Base-by-base conservation (phyloP, 2,329 filamentous ascomycete genomes). In the Sclerotinia minor region DNA sequence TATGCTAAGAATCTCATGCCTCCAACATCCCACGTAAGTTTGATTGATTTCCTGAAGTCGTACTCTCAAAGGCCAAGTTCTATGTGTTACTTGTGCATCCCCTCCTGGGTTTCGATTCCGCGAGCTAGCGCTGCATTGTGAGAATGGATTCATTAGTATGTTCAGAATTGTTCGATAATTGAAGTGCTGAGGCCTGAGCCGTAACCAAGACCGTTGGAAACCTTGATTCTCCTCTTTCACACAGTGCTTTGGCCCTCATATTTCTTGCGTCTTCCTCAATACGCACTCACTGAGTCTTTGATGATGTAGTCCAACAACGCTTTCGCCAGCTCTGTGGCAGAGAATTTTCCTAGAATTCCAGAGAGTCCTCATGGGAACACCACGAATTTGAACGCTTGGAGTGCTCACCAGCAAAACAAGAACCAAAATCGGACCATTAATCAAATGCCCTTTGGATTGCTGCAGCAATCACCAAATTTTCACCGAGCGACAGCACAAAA, bases 401-500 rank as follows among this genome's bases (percentile, higher is more conserved):
- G 55, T n/a, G 45, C 45, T 45, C 26, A 44, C 1, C 55, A 67
- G 29, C 65, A 67, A 26, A 53, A 26, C 5, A 47, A 67, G 49
- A 61, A 61, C 26, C 55, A 32, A 38, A 67, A 32, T 24, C 13
- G 52, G 8, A 8, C 38, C 15, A 17, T 32, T 21, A 53, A 61
- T 61, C 65, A 35, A 47, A 49, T 61, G 24, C 55, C 55, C 9
- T 53, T 67, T 45, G 65, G 45, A 6, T 61, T 67, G 9, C 21
- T 71, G 3, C 71, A 71, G 4, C 68, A 63, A 24, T 55, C 24
- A 60, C 68, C 64, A 67, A 71, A 47, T 69, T 60, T 72, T 5
- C 71, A 72, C 26, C 69, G 69, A n/a, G 68, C 71, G 19, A 50
- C 72, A 15, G 73, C 72, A 5, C 72, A 71, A 59, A 70, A 69